Base-by-base conservation (phyloP, 208 protist genomes). In the Endotrypanum monterogeii region DNA sequence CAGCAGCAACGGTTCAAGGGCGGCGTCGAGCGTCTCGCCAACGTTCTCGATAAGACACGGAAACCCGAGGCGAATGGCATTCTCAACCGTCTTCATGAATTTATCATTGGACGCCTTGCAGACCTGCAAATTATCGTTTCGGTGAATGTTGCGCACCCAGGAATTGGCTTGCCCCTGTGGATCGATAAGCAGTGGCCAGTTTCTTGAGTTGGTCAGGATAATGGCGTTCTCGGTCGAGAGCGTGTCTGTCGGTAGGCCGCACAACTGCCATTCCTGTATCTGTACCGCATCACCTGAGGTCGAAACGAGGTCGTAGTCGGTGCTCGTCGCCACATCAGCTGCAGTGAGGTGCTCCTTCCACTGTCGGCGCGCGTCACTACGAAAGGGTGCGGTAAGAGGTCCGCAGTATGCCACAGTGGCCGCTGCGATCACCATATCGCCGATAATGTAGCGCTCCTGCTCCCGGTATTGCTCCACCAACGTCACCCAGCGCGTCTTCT, bases 101-200 rank as follows among this genome's bases (percentile, higher is more conserved):
- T 98, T 95, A 52, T 98, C 85, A 80, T 98, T 96, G 16, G 89
- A 98, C n/a, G 98, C 89, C 90, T 99, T 99, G 83, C 98, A 95
- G 28, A 99, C 87, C 60, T 99, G 92, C 71, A 99, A 73, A 73
- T 98, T 96, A 81, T 96, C 91, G 66, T 96, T 80, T 41, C 84
- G 83, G 78, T 99, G 97, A 52, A 98, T 92, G 76, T 98, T 98
- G 55, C 98, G 96, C 76, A 99, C 98, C 98, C 98, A 99, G 68
- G 89, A 84, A 84, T 98, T 99, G 1, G 98, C 98, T 86, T 99
- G 98, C 11, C 97, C 97, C 83, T 99, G 98, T 25, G 99, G 99
- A 80, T 99, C 99, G 71, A 99, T 99, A 69, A 99, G 92, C 66
- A 99, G 88, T 55, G 99, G 98, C 98, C 98, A 99, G 57, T 96